Conservation (phyloP, 225 moss, liverwort and hornwort genomes). For the Bryum argenteum region DNA sequence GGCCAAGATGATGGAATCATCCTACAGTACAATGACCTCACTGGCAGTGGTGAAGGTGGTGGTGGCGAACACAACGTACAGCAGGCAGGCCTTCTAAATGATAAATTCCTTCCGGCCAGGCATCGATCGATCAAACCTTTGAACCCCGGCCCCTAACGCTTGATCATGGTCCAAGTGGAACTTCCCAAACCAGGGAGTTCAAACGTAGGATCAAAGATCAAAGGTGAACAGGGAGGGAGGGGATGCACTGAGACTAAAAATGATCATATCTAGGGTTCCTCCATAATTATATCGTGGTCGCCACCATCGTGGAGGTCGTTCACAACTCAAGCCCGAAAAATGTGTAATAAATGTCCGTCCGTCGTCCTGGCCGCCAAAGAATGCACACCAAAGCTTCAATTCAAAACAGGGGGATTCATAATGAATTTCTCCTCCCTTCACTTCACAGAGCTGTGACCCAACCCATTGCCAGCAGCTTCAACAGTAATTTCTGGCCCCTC, state of each 20-base stretch:
- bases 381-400: slow-evolving; percentile 31
- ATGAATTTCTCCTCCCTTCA: slow-evolving; percentile 15
- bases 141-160: slow-evolving; percentile 49
- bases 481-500: slow-evolving; percentile 48
- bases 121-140: slow-evolving; percentile 41
- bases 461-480: slow-evolving; percentile 61
- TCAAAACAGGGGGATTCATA: slow-evolving; percentile 19
- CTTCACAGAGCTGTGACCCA: slow-evolving; percentile 49
- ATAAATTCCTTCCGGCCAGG: slow-evolving; percentile 24
- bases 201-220: slow-evolving; percentile 5
- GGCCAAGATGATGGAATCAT: slow-evolving; percentile 50
- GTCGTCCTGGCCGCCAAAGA: slow-evolving; percentile 45
- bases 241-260: slow-evolving; percentile 44
- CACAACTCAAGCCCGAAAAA: slow-evolving; percentile 32
- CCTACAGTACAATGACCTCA: slow-evolving; percentile 61
- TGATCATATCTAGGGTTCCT: slow-evolving; percentile 31
- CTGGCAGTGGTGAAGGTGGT: slow-evolving; percentile 17
- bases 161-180: slow-evolving; percentile 36
- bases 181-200: slow-evolving; percentile 41
- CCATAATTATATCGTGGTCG: slow-evolving; percentile 20
- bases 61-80: slow-evolving; percentile 7
- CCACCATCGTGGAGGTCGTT: slow-evolving; percentile 25
- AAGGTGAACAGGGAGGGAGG: slow-evolving; percentile 40
- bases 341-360: slow-evolving; percentile 30
- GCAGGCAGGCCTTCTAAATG: slow-evolving; percentile 8